These are phyloP conservation scores for Priceomyces melissophilus DNA, from an alignment of 805 yeast genomes.

Conservation along the genomic window DNA sequence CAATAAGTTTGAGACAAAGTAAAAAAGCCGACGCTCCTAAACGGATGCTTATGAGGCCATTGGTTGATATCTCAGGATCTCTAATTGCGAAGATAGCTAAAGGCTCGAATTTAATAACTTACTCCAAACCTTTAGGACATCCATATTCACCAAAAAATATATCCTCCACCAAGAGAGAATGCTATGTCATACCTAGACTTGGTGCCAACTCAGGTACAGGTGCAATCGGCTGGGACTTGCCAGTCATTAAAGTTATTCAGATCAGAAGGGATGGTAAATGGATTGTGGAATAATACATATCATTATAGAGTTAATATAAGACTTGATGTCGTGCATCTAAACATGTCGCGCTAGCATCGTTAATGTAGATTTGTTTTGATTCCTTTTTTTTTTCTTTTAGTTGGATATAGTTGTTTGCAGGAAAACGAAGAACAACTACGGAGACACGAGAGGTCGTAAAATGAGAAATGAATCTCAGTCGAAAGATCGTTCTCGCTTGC, in stretches of 20 bases:
- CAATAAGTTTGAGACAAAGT: constrained; percentile 55
- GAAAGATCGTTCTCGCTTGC: too few relatives aligned
- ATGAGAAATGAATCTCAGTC: too few relatives aligned
- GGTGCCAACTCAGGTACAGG: constrained; percentile 85
- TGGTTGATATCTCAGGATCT: constrained; percentile 71
- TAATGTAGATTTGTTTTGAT: background rate
- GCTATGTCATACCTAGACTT: constrained; percentile 86
- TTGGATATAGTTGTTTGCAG: too few relatives aligned
- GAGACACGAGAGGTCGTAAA: too few relatives aligned
- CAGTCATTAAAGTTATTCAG: constrained; percentile 74
- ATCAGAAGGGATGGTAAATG: constrained; percentile 65
- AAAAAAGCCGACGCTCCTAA: constrained; percentile 37
- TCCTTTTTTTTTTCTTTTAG: background rate
- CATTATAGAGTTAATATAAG: background rate
- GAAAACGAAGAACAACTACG: too few relatives aligned
- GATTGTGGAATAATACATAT: constrained; percentile 29
- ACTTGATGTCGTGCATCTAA: constrained; percentile 3
- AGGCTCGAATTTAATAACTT: constrained; percentile 66
- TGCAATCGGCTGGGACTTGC: constrained; percentile 86
- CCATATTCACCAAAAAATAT: constrained; percentile 80
- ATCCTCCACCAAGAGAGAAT: constrained; percentile 67
- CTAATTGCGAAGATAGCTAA: constrained; percentile 79
- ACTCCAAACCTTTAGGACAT: constrained; percentile 88
- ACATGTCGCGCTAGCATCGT: constrained; percentile 2
- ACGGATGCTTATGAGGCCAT: constrained; percentile 63